These are phyloP conservation scores for Lipomyces sp. DNA, from an alignment of 805 yeast species.

Conservation along the genomic window DNA sequence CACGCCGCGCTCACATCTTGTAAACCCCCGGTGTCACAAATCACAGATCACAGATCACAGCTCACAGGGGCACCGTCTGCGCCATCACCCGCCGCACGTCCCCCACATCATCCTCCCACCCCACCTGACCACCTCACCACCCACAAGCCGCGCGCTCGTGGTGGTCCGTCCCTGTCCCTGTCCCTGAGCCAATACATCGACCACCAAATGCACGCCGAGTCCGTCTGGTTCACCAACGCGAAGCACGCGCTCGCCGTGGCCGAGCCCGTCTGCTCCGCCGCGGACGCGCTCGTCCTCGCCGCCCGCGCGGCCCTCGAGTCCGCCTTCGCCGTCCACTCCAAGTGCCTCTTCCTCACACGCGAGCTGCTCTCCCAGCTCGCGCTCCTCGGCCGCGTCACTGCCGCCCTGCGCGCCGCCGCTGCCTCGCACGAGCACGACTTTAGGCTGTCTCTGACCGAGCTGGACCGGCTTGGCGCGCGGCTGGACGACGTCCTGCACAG, in stretches of 20 bases:
- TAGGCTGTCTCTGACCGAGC: constrained; percentile 36
- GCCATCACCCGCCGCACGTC: no score
- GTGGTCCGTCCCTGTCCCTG: no score
- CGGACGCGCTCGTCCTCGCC: constrained; percentile 43
- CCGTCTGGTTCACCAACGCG: constrained; percentile 47
- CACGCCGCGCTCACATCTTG: no score
- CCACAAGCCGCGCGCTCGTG: not conserved
- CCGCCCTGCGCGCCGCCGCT: constrained; percentile 30
- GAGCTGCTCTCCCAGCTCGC: constrained; percentile 50
- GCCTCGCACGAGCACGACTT: constrained; percentile 31
- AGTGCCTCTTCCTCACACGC: constrained; percentile 45
- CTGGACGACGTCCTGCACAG: constrained; percentile 38
- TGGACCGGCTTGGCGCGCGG: constrained; percentile 35
- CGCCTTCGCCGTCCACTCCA: constrained; percentile 45
- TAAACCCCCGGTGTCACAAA: no score
- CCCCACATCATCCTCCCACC: not conserved
- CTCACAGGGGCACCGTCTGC: no score
- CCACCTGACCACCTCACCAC: not conserved
- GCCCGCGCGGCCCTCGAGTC: constrained; percentile 41
- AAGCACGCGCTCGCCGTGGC: constrained; percentile 49
- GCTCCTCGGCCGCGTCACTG: constrained; percentile 38
- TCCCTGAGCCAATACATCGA: no score
- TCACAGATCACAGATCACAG: no score
- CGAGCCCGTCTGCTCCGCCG: constrained; percentile 50
- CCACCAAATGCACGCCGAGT: constrained; percentile 12